These are phyloP conservation scores for Acanthamoeba triangularis DNA, from an alignment of 208 protist species.

Conservation along the genomic window DNA sequence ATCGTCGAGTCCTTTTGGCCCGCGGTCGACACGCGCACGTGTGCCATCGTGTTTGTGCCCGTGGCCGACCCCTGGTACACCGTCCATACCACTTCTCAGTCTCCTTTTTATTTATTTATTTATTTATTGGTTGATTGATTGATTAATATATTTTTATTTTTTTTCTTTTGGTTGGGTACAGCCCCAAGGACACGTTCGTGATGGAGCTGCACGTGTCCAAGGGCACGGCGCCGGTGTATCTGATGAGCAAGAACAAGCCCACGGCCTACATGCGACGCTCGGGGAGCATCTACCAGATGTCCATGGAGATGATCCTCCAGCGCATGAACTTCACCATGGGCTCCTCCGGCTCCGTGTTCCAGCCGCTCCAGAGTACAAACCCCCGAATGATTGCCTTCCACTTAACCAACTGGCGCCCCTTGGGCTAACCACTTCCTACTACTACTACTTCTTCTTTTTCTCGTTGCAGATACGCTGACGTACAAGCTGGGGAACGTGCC, in stretches of 20 bases:
- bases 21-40: constrained; percentile 54
- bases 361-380: constrained; percentile 30
- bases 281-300: constrained; percentile 65
- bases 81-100: neutral
- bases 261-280: constrained; percentile 52
- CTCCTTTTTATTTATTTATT: neutral
- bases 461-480: constrained; percentile 38
- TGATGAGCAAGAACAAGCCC: constrained; percentile 74
- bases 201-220: constrained; percentile 71
- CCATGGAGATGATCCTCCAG: constrained; percentile 73
- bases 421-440: neutral
- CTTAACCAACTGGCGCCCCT: neutral
- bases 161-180: neutral
- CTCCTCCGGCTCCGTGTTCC: constrained; percentile 46
- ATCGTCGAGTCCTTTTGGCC: constrained; percentile 75
- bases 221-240: constrained; percentile 58
- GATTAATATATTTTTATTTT: neutral
- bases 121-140: no score
- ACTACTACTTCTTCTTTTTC: neutral
- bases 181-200: constrained; percentile 10
- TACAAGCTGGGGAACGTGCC: constrained; percentile 53
- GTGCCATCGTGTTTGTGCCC: constrained; percentile 72
- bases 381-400: neutral
- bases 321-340: constrained; percentile 73
- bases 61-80: constrained; percentile 25